These are phyloP conservation scores for Clavispora phyllophila DNA, from an alignment of 805 yeast genomes.

Conservation along the genomic window DNA sequence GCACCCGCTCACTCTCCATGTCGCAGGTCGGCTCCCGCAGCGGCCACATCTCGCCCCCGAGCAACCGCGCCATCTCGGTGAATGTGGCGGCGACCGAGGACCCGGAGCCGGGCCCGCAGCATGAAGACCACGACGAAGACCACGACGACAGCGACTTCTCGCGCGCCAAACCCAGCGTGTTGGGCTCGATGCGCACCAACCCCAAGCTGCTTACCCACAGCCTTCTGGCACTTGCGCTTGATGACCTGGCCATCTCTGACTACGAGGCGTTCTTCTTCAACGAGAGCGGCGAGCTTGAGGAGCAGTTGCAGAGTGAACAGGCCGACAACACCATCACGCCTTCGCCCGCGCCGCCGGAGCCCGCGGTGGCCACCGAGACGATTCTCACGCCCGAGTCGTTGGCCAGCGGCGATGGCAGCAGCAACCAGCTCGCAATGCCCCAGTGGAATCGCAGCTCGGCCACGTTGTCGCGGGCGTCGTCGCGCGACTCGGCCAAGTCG, in stretches of 20 bases:
- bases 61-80: conserved; percentile 11
- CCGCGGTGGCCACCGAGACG: not conserved
- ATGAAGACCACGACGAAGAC: not conserved
- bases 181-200: conserved; percentile 1
- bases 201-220: conserved; percentile 2
- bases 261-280: conserved; percentile 12
- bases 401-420: not conserved
- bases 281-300: conserved; percentile 2
- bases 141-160: not conserved
- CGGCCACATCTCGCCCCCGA: not conserved
- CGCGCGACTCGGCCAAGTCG: conserved; percentile 17
- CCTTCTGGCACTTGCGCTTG: conserved; percentile 3
- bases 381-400: not conserved
- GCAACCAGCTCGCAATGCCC: not conserved
- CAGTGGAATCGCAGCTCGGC: not conserved
- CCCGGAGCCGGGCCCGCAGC: not conserved
- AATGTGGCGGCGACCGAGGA: conserved; percentile 3
- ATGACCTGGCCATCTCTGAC: conserved; percentile 12
- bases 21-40: not conserved
- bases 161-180: conserved; percentile 2
- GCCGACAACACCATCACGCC: not conserved
- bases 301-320: no score
- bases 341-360: not conserved
- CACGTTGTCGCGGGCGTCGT: not conserved
- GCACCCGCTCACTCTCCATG: conserved; percentile 30